Percentiles rank a stretch among this genome's conserved stretches.
Conservation (phyloP, 495 filamentous ascomycete species). For the Pyronema omphalodes region DNA sequence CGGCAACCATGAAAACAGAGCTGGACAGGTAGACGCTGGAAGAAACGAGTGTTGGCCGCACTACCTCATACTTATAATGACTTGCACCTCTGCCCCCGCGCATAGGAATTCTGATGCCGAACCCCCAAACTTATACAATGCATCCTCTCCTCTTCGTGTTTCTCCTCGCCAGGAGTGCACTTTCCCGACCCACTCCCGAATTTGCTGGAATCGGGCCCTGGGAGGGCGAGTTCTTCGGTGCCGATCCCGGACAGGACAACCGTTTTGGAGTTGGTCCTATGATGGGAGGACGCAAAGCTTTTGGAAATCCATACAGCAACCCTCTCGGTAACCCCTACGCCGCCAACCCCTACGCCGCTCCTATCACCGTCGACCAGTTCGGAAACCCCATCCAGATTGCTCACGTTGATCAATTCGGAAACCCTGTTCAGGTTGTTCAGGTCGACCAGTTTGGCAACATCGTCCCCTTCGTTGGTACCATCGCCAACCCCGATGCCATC, state of each 20-base stretch:
- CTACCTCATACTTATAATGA: too few relatives aligned
- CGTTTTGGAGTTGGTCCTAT: neutral
- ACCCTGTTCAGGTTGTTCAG: neutral
- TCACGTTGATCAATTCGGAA: neutral
- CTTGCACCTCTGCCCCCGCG: too few relatives aligned
- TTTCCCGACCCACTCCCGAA: slow-evolving; percentile 8
- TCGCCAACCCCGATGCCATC: neutral
- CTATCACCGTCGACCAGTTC: neutral
- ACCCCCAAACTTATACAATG: neutral
- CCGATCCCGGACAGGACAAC: neutral
- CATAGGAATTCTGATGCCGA: too few relatives aligned
- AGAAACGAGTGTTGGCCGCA: too few relatives aligned
- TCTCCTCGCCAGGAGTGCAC: slow-evolving; percentile 1
- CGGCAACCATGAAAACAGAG: too few relatives aligned
- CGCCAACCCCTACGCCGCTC: neutral
- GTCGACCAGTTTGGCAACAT: neutral
- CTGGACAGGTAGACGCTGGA: too few relatives aligned
- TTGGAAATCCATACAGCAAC: neutral
- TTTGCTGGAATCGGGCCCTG: slow-evolving; percentile 6
- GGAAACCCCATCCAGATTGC: neutral
- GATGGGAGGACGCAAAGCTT: neutral
- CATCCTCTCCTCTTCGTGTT: neutral
- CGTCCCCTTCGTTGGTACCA: slow-evolving; percentile 2
- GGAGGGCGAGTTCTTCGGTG: slow-evolving; percentile 13
- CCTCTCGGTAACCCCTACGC: neutral